Evolutionary conservation across 495 filamentous ascomycete species (phyloP).

Genomic region (Aspergillus nanangensis): DNA sequence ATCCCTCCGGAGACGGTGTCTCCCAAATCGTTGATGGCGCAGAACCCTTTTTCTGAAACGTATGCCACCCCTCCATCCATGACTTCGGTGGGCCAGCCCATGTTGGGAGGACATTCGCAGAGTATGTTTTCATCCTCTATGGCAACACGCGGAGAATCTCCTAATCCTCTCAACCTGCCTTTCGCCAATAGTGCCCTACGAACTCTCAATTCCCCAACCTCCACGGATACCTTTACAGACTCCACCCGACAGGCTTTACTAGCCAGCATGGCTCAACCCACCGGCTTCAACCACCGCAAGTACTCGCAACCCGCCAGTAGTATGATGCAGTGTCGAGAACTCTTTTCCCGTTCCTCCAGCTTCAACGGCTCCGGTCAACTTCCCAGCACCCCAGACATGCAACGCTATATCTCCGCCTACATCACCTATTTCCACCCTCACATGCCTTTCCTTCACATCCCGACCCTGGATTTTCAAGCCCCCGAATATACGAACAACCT

Average conservation of each 20-base stretch:
- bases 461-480: slow-evolving; percentile 87
- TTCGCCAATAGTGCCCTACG: slow-evolving; percentile 49
- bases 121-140: slow-evolving; percentile 54
- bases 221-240: slow-evolving; percentile 85
- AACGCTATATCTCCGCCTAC: slow-evolving; percentile 88
- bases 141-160: slow-evolving; percentile 53
- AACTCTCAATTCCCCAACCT: slow-evolving; percentile 61
- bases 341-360: slow-evolving; percentile 40
- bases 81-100: slow-evolving; percentile 50
- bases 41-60: slow-evolving; percentile 39
- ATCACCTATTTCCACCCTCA: slow-evolving; percentile 95
- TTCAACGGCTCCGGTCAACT: slow-evolving; percentile 53
- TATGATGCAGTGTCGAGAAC: slow-evolving; percentile 38
- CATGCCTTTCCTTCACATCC: slow-evolving; percentile 86
- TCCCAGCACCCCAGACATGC: slow-evolving; percentile 86
- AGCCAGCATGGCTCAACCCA: slow-evolving; percentile 72
- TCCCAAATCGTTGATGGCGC: slow-evolving; percentile 45
- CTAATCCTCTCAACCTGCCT: slow-evolving; percentile 50
- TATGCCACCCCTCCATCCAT: slow-evolving; percentile 61
- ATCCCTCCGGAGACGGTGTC: slow-evolving; percentile 42
- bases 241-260: slow-evolving; percentile 85
- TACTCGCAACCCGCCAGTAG: slow-evolving; percentile 67
- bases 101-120: slow-evolving; percentile 47
- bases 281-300: slow-evolving; percentile 68
- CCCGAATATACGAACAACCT: slow-evolving; percentile 60